These are phyloP conservation scores for Aspergillus persii DNA, from an alignment of 2,329 filamentous ascomycete species.

Conservation along the genomic window DNA sequence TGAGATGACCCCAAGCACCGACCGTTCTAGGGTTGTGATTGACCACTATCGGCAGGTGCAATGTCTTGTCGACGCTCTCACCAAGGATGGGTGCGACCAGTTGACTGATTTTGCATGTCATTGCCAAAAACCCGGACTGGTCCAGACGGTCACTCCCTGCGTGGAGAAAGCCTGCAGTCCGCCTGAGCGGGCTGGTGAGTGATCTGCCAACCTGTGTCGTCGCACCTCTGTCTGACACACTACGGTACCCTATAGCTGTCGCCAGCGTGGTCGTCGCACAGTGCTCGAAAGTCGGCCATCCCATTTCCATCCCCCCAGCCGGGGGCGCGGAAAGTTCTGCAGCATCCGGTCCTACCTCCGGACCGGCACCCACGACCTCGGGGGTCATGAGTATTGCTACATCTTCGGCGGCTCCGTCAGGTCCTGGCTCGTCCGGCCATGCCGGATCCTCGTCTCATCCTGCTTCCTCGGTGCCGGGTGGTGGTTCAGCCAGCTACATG, in stretches of 20 bases:
- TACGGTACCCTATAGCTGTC: slow-evolving; percentile 27
- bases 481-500: neutral
- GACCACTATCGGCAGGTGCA: slow-evolving; percentile 33
- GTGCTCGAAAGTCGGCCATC: slow-evolving; percentile 36
- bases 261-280: slow-evolving; percentile 34
- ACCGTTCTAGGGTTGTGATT: neutral
- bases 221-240: neutral
- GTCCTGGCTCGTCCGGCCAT: neutral
- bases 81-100: slow-evolving; percentile 44
- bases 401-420: neutral
- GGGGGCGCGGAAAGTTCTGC: neutral
- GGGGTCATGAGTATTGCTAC: slow-evolving; percentile 7
- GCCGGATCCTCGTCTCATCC: neutral
- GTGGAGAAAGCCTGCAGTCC: slow-evolving; percentile 43
- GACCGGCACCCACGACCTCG: slow-evolving; percentile 2
- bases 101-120: slow-evolving; percentile 52
- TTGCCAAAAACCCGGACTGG: slow-evolving; percentile 46
- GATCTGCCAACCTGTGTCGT: neutral
- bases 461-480: neutral
- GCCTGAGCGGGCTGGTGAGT: slow-evolving; percentile 39
- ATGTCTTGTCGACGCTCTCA: slow-evolving; percentile 47
- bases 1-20: slow-evolving; percentile 25
- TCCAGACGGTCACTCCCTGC: slow-evolving; percentile 46
- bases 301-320: slow-evolving; percentile 33
- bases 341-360: slow-evolving; percentile 10